These are phyloP conservation scores for Myxozyma monticola DNA, from an alignment of 805 yeast genomes.

Conservation along the genomic window DNA sequence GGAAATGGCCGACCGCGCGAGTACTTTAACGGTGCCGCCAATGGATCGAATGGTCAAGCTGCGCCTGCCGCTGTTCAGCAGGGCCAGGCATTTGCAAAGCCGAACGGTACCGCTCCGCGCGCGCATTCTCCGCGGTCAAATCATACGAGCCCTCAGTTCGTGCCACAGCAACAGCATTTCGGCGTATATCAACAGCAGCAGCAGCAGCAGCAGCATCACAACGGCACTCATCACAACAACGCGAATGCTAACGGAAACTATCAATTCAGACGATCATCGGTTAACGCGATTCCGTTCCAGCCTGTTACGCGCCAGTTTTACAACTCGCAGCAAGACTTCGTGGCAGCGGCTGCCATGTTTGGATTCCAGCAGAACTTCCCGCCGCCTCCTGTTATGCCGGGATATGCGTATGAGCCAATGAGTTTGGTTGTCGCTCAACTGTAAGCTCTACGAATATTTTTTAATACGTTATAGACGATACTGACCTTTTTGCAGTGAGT, in stretches of 20 bases:
- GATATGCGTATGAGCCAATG: slow-evolving; percentile 21
- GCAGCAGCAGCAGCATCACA: slow-evolving; percentile 17
- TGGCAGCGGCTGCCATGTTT: slow-evolving; percentile 15
- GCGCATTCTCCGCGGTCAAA: slow-evolving; percentile 23
- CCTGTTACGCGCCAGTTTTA: slow-evolving; percentile 18
- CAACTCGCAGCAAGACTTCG: slow-evolving; percentile 23
- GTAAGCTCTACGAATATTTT: slow-evolving; percentile 7
- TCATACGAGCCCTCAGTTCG: slow-evolving; percentile 22
- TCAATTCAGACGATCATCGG: slow-evolving; percentile 25
- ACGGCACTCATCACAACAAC: slow-evolving; percentile 12
- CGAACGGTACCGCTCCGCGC: slow-evolving; percentile 13
- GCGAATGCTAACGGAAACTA: slow-evolving; percentile 4
- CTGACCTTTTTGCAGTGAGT: slow-evolving; percentile 48
- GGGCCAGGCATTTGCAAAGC: slow-evolving; percentile 2
- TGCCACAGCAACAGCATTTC: slow-evolving; percentile 13
- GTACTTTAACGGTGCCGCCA: slow-evolving; percentile 8
- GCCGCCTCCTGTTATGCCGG: slow-evolving; percentile 17
- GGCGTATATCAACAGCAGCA: slow-evolving; percentile 20
- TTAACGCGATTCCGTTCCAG: slow-evolving; percentile 20
- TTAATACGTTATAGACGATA: not conserved
- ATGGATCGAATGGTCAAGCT: slow-evolving; percentile 7
- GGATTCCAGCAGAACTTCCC: slow-evolving; percentile 14
- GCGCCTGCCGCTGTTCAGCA: slow-evolving; percentile 2
- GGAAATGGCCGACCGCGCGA: slow-evolving; percentile 12
- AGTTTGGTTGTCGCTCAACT: slow-evolving; percentile 18